phyloP scores from a whole-genome alignment of 345 rosid species.

The Eucalyptus marginata region DNA sequence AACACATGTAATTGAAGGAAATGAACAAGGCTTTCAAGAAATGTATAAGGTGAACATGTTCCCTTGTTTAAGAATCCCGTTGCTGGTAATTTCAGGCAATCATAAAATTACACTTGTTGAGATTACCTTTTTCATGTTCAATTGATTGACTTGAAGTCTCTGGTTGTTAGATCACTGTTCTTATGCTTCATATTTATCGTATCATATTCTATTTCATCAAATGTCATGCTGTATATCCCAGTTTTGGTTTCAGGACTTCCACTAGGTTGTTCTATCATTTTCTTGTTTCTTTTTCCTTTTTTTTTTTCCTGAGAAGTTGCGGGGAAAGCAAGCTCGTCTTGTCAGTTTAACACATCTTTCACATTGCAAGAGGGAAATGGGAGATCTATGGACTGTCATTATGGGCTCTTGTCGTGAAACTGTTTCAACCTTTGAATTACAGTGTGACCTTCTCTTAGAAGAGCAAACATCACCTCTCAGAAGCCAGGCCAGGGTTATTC shows the following conservation, averaged over 20 bases:
- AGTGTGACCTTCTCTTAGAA: neutral
- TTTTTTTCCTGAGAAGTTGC: neutral
- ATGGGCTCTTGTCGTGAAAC: neutral
- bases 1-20: constrained; percentile 58
- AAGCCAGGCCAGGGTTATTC: neutral
- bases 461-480: neutral
- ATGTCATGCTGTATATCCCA: neutral
- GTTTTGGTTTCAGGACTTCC: neutral
- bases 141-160: neutral
- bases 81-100: neutral
- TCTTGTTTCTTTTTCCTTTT: neutral
- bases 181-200: neutral
- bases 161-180: neutral
- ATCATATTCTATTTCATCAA: neutral
- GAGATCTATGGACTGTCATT: neutral
- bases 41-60: constrained; percentile 47
- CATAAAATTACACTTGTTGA: neutral
- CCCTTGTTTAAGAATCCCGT: neutral
- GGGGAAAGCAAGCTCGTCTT: neutral
- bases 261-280: neutral
- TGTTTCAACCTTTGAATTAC: neutral
- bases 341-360: neutral
- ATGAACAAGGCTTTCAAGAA: constrained; percentile 39
- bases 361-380: neutral
- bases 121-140: neutral